Evolutionary conservation across 75 land plant species (phyloP).

Genomic region (Selaginella tamariscina): DNA sequence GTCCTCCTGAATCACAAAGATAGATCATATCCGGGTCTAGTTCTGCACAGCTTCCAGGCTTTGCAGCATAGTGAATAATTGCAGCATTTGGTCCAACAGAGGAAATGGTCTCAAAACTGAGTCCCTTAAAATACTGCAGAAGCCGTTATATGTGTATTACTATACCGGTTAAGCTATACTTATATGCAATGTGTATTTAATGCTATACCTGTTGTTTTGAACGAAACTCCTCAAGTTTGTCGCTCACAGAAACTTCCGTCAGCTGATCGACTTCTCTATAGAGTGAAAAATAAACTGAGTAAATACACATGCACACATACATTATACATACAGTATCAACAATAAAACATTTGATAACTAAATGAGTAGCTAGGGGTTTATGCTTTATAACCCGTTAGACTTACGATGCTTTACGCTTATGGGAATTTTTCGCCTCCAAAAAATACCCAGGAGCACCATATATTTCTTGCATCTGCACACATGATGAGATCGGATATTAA

Average conservation of each 20-base stretch:
- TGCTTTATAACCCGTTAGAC: constrained; percentile 20
- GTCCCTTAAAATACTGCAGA: constrained; percentile 91
- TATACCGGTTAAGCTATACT: no score
- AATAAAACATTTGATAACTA: no score
- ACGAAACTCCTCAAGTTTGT: constrained; percentile 75
- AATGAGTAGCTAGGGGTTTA: no score
- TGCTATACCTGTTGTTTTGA: constrained; percentile 81
- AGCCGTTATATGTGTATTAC: no score
- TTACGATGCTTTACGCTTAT: constrained; percentile 55
- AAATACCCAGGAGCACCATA: constrained; percentile 98
- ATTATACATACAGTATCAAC: no score
- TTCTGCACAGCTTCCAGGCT: constrained; percentile 63
- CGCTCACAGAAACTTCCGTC: constrained; percentile 89
- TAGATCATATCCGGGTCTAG: constrained; percentile 76
- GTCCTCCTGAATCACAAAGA: constrained; percentile 93
- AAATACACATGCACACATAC: not conserved
- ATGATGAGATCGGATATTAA: not conserved
- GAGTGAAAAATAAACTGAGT: not conserved
- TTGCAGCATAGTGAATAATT: constrained; percentile 77
- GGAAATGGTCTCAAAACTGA: constrained; percentile 96
- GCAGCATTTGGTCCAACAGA: constrained; percentile 99
- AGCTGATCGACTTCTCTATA: constrained; percentile 55
- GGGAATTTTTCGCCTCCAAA: constrained; percentile 38
- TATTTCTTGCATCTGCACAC: constrained; percentile 69
- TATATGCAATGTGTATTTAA: no score